Conservation (phyloP, 2,329 filamentous ascomycete species). For the Sclerotinia subarctica region DNA sequence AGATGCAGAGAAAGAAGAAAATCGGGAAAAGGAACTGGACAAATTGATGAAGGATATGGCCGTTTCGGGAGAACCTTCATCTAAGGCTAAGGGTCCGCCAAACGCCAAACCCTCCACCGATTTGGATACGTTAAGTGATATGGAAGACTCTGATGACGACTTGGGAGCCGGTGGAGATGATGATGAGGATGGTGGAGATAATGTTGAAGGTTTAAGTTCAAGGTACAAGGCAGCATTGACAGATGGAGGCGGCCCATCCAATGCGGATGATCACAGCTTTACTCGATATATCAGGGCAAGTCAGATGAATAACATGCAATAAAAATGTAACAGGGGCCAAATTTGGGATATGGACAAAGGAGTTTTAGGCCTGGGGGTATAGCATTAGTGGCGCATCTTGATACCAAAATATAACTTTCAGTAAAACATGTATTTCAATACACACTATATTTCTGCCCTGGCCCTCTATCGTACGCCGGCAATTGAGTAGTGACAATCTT, state of each 20-base stretch:
- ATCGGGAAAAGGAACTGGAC: conserved; percentile 77
- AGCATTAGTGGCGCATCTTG: conserved; percentile 28
- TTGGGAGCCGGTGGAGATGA: conserved; percentile 57
- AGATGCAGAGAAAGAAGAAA: conserved; percentile 68
- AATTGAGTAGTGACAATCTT: conserved; percentile 15
- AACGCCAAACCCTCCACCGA: conserved; percentile 35
- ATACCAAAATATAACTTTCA: conserved; percentile 16
- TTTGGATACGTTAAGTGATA: conserved; percentile 38
- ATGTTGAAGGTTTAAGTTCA: conserved; percentile 65
- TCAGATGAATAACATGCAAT: conserved; percentile 33
- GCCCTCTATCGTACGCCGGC: conserved; percentile 5
- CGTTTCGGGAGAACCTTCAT: conserved; percentile 46
- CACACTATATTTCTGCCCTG: conserved; percentile 5
- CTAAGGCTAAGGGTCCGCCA: conserved; percentile 34
- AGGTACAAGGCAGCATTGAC: conserved; percentile 75
- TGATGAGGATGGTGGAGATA: conserved; percentile 39
- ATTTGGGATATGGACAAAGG: conserved; percentile 17
- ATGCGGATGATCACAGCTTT: conserved; percentile 38
- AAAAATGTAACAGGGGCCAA: conserved; percentile 25
- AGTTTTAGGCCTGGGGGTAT: conserved; percentile 26
- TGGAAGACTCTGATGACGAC: conserved; percentile 49
- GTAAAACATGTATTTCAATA: conserved; percentile 10
- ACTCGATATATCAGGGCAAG: conserved; percentile 38
- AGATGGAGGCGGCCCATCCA: conserved; percentile 47
- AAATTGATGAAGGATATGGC: conserved; percentile 95